Evolutionary conservation across 805 yeast species (phyloP).

Genomic region (Pichia pseudocactophila): DNA sequence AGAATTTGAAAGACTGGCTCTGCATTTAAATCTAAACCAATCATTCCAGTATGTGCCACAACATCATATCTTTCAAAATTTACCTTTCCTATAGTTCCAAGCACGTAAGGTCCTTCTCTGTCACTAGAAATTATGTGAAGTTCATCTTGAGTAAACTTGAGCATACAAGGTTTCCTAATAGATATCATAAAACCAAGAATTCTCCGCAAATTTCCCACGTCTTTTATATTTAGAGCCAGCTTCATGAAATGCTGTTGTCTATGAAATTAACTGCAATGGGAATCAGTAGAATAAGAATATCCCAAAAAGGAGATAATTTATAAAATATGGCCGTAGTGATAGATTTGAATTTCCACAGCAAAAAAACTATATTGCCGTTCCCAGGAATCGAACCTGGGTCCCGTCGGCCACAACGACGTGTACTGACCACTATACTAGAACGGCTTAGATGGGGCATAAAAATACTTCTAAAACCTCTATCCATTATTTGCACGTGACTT

Average conservation of each 20-base stretch:
- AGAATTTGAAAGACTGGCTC: slow-evolving; percentile 54
- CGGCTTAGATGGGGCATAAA: slow-evolving; percentile 7
- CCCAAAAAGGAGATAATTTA: no score
- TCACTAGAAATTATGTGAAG: slow-evolving; percentile 45
- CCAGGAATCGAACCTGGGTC: slow-evolving; percentile 21
- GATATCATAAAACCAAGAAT: slow-evolving; percentile 25
- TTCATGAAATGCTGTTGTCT: no score
- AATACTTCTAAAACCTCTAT: background rate
- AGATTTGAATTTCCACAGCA: background rate
- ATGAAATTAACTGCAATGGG: no score
- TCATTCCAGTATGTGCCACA: slow-evolving; percentile 42
- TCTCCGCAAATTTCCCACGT: slow-evolving; percentile 18
- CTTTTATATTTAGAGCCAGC: slow-evolving; percentile 19
- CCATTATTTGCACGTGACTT: background rate
- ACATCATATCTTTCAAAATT: slow-evolving; percentile 44
- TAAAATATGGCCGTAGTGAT: no score
- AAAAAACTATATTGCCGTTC: slow-evolving; percentile 14
- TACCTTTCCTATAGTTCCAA: slow-evolving; percentile 46
- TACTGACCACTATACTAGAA: slow-evolving; percentile 20
- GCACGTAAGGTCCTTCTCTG: slow-evolving; percentile 53
- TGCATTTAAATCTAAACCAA: slow-evolving; percentile 52
- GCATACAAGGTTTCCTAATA: slow-evolving; percentile 46
- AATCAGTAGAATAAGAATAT: no score
- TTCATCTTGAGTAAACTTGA: slow-evolving; percentile 44
- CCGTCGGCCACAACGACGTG: slow-evolving; percentile 19